Conservation (phyloP, 345 rosid genomes). For the Raphanus sativus region DNA sequence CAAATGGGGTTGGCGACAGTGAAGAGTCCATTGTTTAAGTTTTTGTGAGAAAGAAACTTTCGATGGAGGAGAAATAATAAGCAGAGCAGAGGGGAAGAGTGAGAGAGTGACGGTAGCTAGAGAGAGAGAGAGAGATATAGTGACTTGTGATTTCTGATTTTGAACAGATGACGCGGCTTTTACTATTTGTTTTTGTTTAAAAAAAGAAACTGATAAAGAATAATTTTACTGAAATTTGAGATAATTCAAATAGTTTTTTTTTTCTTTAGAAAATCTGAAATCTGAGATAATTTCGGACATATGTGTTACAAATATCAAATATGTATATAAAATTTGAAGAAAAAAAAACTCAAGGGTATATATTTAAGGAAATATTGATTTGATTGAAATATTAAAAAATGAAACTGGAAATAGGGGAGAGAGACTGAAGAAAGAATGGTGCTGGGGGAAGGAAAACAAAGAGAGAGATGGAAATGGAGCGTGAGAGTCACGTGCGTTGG, state of each 20-base stretch:
- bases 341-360: not conserved
- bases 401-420: not conserved
- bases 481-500: slow-evolving; percentile 31
- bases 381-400: not conserved
- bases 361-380: not conserved
- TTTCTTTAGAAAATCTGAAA: too few relatives aligned
- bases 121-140: slow-evolving; percentile 25
- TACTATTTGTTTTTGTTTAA: not conserved
- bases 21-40: slow-evolving; percentile 44
- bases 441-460: not conserved
- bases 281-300: too few relatives aligned
- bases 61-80: slow-evolving; percentile 24
- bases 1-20: slow-evolving; percentile 46
- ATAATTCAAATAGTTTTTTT: too few relatives aligned
- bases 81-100: slow-evolving; percentile 18
- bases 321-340: not conserved
- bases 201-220: slow-evolving; percentile 25
- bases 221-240: not conserved
- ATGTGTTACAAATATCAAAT: too few relatives aligned
- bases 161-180: slow-evolving; percentile 40
- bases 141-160: slow-evolving; percentile 36
- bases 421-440: not conserved
- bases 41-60: slow-evolving; percentile 14
- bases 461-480: slow-evolving; percentile 3
- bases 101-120: slow-evolving; percentile 30